Evolutionary conservation across 2,329 filamentous ascomycete genomes (phyloP).

Genomic region (Penicillium verrucosum): DNA sequence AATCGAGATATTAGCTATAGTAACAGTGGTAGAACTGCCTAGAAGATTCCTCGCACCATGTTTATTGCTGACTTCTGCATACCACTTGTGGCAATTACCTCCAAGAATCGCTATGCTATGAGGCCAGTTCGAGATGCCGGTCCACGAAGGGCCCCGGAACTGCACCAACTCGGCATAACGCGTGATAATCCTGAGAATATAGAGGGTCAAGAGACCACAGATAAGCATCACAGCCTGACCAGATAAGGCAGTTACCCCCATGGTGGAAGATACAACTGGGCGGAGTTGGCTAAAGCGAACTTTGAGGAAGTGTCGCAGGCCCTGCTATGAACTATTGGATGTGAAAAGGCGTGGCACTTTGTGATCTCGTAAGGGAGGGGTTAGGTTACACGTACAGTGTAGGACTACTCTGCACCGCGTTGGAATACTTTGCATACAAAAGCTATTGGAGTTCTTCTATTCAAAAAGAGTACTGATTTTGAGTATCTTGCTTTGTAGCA

Average conservation of each 20-base stretch:
- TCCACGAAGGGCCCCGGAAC: constrained; percentile 11
- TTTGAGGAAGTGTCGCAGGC: background rate
- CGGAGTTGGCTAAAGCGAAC: background rate
- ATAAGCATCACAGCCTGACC: background rate
- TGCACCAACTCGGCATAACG: constrained; percentile 10
- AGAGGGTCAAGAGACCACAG: constrained; percentile 9
- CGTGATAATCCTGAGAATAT: constrained; percentile 2
- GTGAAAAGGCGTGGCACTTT: background rate
- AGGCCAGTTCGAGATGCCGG: constrained; percentile 18
- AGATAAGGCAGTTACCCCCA: background rate
- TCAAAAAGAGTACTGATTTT: background rate
- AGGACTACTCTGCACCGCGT: background rate
- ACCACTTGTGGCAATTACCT: constrained; percentile 19
- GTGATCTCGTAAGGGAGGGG: background rate
- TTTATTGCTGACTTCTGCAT: constrained; percentile 17
- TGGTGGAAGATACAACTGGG: background rate
- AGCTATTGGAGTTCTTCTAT: background rate
- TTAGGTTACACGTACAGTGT: background rate
- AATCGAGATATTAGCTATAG: background rate
- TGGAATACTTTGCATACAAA: background rate
- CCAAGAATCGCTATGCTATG: constrained; percentile 18
- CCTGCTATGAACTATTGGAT: background rate
- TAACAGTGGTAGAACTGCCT: background rate
- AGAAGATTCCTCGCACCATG: constrained; percentile 10
- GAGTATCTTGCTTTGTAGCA: background rate